These are phyloP conservation scores for Pseudonectria buxi DNA, from an alignment of 2,329 filamentous ascomycete genomes.

Conservation along the genomic window DNA sequence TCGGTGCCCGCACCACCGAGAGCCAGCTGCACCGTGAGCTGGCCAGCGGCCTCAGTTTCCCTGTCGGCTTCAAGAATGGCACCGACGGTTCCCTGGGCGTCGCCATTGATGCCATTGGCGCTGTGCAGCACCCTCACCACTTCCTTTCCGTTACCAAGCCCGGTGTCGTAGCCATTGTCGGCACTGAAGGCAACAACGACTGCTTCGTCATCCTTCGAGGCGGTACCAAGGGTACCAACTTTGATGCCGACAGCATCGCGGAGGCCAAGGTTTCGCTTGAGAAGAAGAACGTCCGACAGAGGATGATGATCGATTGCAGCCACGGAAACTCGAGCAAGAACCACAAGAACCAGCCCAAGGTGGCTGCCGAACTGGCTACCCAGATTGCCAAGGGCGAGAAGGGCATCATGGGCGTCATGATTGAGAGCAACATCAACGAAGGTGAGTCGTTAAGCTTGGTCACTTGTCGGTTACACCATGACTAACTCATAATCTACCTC, in stretches of 20 bases:
- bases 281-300: conserved; percentile 65
- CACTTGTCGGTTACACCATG: background rate
- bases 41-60: conserved; percentile 90
- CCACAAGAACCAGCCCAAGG: conserved; percentile 95
- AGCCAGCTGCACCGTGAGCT: conserved; percentile 92
- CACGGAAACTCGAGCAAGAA: conserved; percentile 95
- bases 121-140: conserved; percentile 86
- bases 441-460: conserved; percentile 43
- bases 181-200: conserved; percentile 90
- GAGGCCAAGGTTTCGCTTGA: conserved; percentile 73
- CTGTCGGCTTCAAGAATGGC: conserved; percentile 98
- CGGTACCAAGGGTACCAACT: conserved; percentile 91
- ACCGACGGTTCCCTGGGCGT: conserved; percentile 87
- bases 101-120: conserved; percentile 91
- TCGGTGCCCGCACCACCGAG: conserved; percentile 95
- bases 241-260: conserved; percentile 75
- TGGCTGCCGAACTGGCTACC: conserved; percentile 71
- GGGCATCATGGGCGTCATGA: conserved; percentile 95
- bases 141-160: conserved; percentile 98
- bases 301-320: conserved; percentile 96
- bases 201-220: conserved; percentile 95
- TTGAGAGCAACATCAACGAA: conserved; percentile 95
- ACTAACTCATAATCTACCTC: conserved; percentile 11
- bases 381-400: conserved; percentile 82
- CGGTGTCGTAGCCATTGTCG: conserved; percentile 88